Percentiles rank a stretch among this genome's conserved stretches.
Conservation (phyloP, 2,329 filamentous ascomycete genomes). For the Fonsecaea erecta region DNA sequence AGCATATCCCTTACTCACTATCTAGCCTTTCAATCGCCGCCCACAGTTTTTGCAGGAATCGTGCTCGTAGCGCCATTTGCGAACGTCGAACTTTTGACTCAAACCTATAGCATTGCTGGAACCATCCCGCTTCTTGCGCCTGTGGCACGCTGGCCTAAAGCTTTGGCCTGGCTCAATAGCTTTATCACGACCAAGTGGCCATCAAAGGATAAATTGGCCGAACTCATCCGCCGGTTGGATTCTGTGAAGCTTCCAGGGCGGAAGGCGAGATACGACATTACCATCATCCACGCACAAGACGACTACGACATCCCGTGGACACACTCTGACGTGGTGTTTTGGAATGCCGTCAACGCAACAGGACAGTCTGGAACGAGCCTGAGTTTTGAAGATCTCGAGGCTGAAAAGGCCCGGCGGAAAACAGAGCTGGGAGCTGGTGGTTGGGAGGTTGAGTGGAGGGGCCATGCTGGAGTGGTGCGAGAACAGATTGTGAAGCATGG, state of each 20-base stretch:
- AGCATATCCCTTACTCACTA: slow-evolving; percentile 52
- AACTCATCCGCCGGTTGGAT: slow-evolving; percentile 50
- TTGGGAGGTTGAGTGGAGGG: slow-evolving; percentile 55
- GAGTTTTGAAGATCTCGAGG: slow-evolving; percentile 50
- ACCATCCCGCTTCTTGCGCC: slow-evolving; percentile 60
- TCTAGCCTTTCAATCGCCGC: slow-evolving; percentile 48
- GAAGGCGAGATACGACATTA: slow-evolving; percentile 40
- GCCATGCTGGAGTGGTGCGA: slow-evolving; percentile 53
- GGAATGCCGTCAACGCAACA: slow-evolving; percentile 61
- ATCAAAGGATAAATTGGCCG: slow-evolving; percentile 55
- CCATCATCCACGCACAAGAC: slow-evolving; percentile 45
- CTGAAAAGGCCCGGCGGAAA: slow-evolving; percentile 48
- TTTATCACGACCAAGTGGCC: slow-evolving; percentile 59
- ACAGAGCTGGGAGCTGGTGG: slow-evolving; percentile 55
- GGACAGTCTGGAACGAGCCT: slow-evolving; percentile 43
- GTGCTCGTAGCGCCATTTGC: slow-evolving; percentile 63
- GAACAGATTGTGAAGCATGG: slow-evolving; percentile 62
- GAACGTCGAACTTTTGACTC: slow-evolving; percentile 58
- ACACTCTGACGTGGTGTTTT: slow-evolving; percentile 58
- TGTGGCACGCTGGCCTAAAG: slow-evolving; percentile 53
- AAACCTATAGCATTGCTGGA: slow-evolving; percentile 63
- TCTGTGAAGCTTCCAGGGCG: slow-evolving; percentile 12
- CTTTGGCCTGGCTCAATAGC: slow-evolving; percentile 53
- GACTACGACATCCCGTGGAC: slow-evolving; percentile 38
- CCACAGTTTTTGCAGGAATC: slow-evolving; percentile 58